phyloP scores from a whole-genome alignment of 1,284 basidiomycete species.

The Trichosporon asahii region DNA sequence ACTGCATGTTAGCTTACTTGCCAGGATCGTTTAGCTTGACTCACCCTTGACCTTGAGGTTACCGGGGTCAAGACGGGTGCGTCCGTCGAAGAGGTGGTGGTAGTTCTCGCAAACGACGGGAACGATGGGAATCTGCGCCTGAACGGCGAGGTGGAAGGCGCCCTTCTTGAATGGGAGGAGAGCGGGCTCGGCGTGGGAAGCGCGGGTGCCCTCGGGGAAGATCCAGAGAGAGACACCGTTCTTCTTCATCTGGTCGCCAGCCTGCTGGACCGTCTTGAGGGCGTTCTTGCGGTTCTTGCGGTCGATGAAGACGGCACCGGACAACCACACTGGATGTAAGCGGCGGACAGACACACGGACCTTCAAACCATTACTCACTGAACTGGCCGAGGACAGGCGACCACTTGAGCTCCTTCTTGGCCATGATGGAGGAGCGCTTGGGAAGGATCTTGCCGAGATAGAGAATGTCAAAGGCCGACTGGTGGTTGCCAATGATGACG shows the following conservation, averaged over 20 bases:
- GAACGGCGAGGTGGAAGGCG: conserved; percentile 91
- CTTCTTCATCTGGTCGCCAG: conserved; percentile 76
- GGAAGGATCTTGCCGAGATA: conserved; percentile 86
- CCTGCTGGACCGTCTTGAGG: conserved; percentile 69
- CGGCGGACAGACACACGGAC: background rate
- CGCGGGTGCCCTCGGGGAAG: conserved; percentile 89
- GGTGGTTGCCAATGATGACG: conserved; percentile 87
- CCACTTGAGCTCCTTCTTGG: conserved; percentile 87
- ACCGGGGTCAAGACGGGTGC: conserved; percentile 73
- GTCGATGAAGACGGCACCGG: conserved; percentile 92
- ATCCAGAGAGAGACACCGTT: conserved; percentile 73
- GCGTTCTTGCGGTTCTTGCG: conserved; percentile 74
- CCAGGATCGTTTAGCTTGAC: conserved; percentile 33
- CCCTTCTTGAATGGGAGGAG: conserved; percentile 95
- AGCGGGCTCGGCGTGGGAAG: conserved; percentile 62
- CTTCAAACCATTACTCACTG: conserved; percentile 45
- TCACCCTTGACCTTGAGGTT: conserved; percentile 76
- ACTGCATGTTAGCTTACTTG: conserved; percentile 58
- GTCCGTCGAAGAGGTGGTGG: conserved; percentile 70
- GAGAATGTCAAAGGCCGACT: conserved; percentile 82
- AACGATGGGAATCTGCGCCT: conserved; percentile 75
- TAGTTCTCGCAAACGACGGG: conserved; percentile 95
- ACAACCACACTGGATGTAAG: conserved; percentile 62
- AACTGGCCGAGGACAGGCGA: conserved; percentile 84
- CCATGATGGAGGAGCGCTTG: conserved; percentile 77